phyloP scores from a whole-genome alignment of 148 eudicot species.

The Rhododendron griersonianum region DNA sequence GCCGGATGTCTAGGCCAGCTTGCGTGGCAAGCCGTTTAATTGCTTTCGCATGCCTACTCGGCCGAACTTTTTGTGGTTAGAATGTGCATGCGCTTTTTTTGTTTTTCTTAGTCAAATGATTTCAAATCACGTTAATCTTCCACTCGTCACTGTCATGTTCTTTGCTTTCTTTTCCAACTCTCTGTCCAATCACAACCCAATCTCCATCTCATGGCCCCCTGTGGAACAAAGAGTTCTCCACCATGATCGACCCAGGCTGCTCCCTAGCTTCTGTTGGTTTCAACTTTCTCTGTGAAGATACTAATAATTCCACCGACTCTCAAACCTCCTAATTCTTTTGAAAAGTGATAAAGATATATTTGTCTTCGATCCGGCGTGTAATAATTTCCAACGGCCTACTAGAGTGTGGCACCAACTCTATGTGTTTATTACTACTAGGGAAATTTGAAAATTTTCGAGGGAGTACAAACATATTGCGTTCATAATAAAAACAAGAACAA shows the following conservation, averaged over 20 bases:
- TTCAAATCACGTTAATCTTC: not conserved
- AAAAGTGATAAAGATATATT: no score
- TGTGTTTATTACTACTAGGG: not conserved
- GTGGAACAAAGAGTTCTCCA: not conserved
- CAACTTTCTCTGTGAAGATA: not conserved
- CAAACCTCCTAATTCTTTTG: no score
- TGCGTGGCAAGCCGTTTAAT: not conserved
- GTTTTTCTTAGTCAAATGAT: not conserved
- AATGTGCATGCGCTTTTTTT: not conserved
- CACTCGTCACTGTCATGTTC: slow-evolving; percentile 12
- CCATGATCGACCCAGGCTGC: not conserved
- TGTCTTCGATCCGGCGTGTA: no score
- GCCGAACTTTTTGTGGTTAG: not conserved
- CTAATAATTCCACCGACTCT: no score
- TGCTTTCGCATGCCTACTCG: not conserved
- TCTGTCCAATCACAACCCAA: not conserved
- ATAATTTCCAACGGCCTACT: not conserved
- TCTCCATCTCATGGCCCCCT: not conserved
- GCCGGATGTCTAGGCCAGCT: no score
- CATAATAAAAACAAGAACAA: no score
- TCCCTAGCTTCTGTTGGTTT: not conserved
- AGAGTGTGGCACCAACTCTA: not conserved
- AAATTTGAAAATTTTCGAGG: no score
- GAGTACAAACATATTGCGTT: no score
- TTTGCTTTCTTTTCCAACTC: not conserved